Base-by-base conservation (phyloP, 441 rosid species). In the Kokia cookei region DNA sequence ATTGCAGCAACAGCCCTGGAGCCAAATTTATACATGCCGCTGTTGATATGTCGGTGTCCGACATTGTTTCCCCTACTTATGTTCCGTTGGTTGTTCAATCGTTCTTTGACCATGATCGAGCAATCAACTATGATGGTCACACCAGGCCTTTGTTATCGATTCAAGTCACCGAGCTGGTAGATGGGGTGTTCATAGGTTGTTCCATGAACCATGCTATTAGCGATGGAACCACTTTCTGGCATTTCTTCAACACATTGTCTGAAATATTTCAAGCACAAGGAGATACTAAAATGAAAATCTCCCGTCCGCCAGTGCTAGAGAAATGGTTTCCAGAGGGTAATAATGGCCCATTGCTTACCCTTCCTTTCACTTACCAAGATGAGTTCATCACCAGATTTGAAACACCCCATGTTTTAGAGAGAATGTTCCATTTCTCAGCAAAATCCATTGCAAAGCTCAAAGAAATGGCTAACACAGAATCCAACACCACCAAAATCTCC, bases 111-210 rank as follows among this genome's bases (percentile, higher is more conserved):
- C 91, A 86, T 27, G 85, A 91, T 45, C 70, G 79, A 70, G 93
- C 92, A 0, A 43, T 88, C 29, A 84, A 88, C 79, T 88, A 88
- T 19, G 91, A 90, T 69, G 94, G 97, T 1, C 92, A 85, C 61
- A 22, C 71, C 42, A 22, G 55, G 45, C 79, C 91, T 26, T 79
- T 88, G 72, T 69, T 93, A 5, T 68, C 91, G 0, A 71, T 92
- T 59, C 85, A 91, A 75, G 90, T 84, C 6, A 93, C 92, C 0
- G 89, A 92, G 54, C 54, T 92, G 7, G 71, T 77, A 4, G 94
- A 92, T 72, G 96, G 97, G 1, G 61, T 93, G 8, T 91, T 93
- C 81, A 73, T 90, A n/a, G 98, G 96, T 22, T 45, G 87, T 54
- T 91, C 96, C 5, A 78, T 87, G 80, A 93, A 89, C 72, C 96